Conservation (phyloP, 2,329 filamentous ascomycete genomes). For the Arthrobotrys pseudoclavata region DNA sequence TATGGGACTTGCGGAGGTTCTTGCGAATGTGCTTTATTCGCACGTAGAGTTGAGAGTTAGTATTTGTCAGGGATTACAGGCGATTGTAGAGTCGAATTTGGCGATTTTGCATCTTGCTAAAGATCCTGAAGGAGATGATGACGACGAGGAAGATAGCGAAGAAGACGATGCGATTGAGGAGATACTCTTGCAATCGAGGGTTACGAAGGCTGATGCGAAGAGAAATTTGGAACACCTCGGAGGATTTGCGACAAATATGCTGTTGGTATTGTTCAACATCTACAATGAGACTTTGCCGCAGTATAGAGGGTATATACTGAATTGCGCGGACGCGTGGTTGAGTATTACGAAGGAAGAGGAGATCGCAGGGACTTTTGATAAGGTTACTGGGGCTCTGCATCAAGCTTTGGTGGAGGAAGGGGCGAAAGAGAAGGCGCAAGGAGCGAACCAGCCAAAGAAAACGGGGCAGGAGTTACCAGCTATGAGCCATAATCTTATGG, state of each 20-base stretch:
- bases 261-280: conserved; percentile 98
- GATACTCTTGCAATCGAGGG: conserved; percentile 80
- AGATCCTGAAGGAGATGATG: conserved; percentile 22
- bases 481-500: conserved; percentile 94
- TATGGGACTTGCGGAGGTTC: conserved; percentile 86
- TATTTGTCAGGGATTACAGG: conserved; percentile 87
- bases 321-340: conserved; percentile 93
- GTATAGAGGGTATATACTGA: conserved; percentile 88
- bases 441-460: conserved; percentile 68
- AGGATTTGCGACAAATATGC: conserved; percentile 84
- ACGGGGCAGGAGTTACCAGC: conserved; percentile 83
- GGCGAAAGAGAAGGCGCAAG: conserved; percentile 67
- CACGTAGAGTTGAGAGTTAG: conserved; percentile 89
- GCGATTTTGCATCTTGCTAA: conserved; percentile 75
- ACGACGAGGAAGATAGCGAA: conserved; percentile 41
- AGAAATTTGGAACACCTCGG: conserved; percentile 87
- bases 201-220: conserved; percentile 80
- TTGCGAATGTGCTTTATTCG: conserved; percentile 92
- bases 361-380: conserved; percentile 87
- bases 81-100: conserved; percentile 91
- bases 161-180: conserved; percentile 71
- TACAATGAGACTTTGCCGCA: conserved; percentile 97
- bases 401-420: conserved; percentile 74
- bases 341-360: conserved; percentile 85
- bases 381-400: conserved; percentile 87